Conservation (phyloP, 805 yeast genomes). For the Hanseniaspora vineae region DNA sequence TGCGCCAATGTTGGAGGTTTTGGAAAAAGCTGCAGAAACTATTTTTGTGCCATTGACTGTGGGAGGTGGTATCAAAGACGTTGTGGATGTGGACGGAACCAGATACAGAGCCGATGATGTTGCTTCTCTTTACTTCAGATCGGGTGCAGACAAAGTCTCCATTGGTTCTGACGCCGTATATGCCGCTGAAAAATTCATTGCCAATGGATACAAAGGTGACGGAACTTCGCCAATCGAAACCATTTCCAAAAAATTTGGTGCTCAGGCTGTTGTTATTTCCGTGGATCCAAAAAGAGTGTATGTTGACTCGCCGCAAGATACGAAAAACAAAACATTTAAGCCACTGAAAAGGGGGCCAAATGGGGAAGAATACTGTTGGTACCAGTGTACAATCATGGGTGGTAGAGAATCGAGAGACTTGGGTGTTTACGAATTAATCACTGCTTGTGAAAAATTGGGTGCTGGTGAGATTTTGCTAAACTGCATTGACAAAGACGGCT, state of each 20-base stretch:
- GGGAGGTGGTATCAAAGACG: conserved; percentile 95
- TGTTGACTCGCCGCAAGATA: conserved; percentile 39
- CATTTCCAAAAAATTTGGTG: conserved; percentile 83
- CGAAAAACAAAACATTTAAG: conserved; percentile 48
- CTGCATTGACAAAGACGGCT: conserved; percentile 95
- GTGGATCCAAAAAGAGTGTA: conserved; percentile 94
- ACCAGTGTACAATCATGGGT: conserved; percentile 92
- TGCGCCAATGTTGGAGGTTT: conserved; percentile 89
- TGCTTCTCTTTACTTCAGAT: conserved; percentile 80
- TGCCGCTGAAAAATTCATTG: conserved; percentile 77
- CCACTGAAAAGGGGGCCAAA: conserved; percentile 70
- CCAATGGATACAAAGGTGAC: conserved; percentile 38
- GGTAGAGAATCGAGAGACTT: conserved; percentile 84
- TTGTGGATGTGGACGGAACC: conserved; percentile 75
- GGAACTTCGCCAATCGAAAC: conserved; percentile 89
- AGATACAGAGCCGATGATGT: conserved; percentile 75
- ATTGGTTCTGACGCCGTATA: conserved; percentile 95
- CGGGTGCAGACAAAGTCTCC: conserved; percentile 97
- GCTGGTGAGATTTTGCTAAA: conserved; percentile 92
- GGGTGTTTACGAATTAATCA: conserved; percentile 82
- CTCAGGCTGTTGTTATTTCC: conserved; percentile 94
- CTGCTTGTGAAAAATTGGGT: conserved; percentile 83
- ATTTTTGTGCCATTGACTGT: conserved; percentile 95
- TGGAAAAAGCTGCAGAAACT: conserved; percentile 69
- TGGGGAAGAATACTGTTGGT: conserved; percentile 83